phyloP scores from a whole-genome alignment of 1,139 yeast species.

The Geotrichum candidum region DNA sequence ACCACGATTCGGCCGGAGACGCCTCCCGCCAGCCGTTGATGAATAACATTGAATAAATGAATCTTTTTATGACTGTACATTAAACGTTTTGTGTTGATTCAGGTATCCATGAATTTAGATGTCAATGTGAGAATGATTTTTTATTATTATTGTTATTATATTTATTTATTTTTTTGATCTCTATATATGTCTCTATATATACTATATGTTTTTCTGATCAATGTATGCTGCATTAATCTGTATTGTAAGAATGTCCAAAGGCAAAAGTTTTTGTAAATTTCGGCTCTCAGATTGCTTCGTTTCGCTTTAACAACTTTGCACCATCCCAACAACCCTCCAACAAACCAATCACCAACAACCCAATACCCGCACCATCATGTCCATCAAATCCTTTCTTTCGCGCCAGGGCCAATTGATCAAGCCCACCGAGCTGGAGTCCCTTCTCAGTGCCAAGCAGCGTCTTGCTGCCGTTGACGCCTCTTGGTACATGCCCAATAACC shows the following conservation, averaged over 20 bases:
- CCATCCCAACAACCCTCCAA: too few species aligned
- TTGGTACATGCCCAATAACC: slow-evolving; percentile 82
- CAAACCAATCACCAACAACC: not conserved
- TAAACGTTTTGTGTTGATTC: not conserved
- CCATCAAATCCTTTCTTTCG: not conserved
- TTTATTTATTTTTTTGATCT: too few species aligned
- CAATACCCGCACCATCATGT: not conserved
- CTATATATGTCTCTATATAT: too few species aligned
- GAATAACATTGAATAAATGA: not conserved
- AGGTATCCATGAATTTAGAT: not conserved
- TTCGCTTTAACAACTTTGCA: too few species aligned
- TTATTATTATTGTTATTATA: not conserved
- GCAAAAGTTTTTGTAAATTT: too few species aligned
- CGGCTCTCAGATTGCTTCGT: too few species aligned
- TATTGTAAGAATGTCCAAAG: too few species aligned
- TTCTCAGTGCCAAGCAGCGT: not conserved
- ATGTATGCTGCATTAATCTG: too few species aligned
- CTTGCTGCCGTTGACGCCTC: slow-evolving; percentile 70
- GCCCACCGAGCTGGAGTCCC: not conserved
- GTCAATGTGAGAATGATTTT: not conserved
- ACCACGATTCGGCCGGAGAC: not conserved
- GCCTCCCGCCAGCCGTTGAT: not conserved
- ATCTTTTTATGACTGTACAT: not conserved
- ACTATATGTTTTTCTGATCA: too few species aligned
- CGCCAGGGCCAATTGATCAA: not conserved